Percentiles rank a stretch among this genome's conserved stretches.
phyloP scores from a whole-genome alignment of 306 rosid genomes.

The cucumber (Cucumis sativus) region DNA sequence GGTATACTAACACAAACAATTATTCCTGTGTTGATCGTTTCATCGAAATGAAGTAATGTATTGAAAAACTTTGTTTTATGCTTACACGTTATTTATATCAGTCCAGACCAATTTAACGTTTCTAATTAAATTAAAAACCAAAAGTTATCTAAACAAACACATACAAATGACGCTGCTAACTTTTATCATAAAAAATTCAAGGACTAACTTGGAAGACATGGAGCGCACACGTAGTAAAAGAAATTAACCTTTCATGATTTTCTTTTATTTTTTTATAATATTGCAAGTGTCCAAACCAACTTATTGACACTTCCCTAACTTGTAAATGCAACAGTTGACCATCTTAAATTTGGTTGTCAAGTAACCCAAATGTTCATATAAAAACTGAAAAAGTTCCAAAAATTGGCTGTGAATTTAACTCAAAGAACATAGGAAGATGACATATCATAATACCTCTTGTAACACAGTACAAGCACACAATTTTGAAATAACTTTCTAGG shows the following conservation, averaged over 20 bases:
- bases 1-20: too few species aligned
- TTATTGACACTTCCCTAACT: too few species aligned
- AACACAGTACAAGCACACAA: background rate
- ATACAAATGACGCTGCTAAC: background rate
- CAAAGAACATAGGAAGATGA: background rate
- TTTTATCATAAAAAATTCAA: background rate
- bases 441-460: background rate
- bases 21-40: too few species aligned
- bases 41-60: too few species aligned
- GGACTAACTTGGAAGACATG: background rate
- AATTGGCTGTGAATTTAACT: background rate
- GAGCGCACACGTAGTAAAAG: background rate
- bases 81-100: too few species aligned
- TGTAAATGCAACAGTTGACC: too few species aligned
- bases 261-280: too few species aligned
- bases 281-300: too few species aligned
- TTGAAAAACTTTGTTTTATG: too few species aligned
- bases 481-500: background rate
- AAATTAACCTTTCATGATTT: too few species aligned
- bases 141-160: background rate
- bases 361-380: too few species aligned
- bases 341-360: too few species aligned
- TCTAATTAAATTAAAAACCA: background rate
- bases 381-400: background rate
- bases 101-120: background rate